Percentiles rank a stretch among this genome's conserved stretches.
Evolutionary conservation across 1,284 basidiomycete genomes (phyloP).

Genomic region (Pseudomicrostroma phylloplanum): DNA sequence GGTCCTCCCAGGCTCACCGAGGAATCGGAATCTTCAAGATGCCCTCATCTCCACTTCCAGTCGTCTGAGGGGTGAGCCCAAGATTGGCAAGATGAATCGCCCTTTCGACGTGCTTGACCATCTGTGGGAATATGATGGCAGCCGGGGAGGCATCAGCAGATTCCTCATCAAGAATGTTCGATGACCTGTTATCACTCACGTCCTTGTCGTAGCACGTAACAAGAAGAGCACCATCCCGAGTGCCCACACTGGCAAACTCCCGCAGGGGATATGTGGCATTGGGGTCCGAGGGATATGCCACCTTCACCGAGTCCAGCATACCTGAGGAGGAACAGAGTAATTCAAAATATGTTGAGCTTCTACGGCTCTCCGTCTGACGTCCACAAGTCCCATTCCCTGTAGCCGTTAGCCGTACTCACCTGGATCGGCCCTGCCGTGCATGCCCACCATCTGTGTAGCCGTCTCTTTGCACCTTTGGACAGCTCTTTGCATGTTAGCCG

Average conservation of each 20-base stretch:
- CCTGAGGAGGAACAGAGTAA: conserved; percentile 10
- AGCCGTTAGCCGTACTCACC: conserved; percentile 9
- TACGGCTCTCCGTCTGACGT: not conserved
- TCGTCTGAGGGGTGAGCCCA: conserved; percentile 37
- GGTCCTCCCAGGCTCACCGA: conserved; percentile 15
- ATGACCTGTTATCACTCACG: too few relatives aligned
- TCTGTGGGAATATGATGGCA: conserved; percentile 11
- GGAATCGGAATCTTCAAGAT: conserved; percentile 43
- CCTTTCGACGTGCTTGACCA: conserved; percentile 45
- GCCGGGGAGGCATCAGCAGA: not conserved
- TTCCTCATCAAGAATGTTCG: not conserved
- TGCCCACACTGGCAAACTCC: conserved; percentile 46
- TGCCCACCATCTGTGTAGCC: conserved; percentile 27
- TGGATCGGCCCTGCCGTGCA: conserved; percentile 34
- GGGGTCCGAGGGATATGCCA: conserved; percentile 18
- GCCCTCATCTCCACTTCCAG: conserved; percentile 32
- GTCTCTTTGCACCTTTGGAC: conserved; percentile 29
- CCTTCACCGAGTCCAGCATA: conserved; percentile 35
- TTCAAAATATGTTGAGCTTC: not conserved
- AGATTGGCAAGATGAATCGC: conserved; percentile 41
- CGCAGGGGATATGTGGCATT: conserved; percentile 28
- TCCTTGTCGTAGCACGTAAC: conserved; percentile 42
- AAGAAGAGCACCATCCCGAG: conserved; percentile 37
- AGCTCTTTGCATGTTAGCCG: conserved; percentile 29
- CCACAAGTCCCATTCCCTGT: too few relatives aligned